Evolutionary conservation across 805 yeast genomes (phyloP), one percentile per base, ranked within the genome.

Genomic region (Torulaspora delbrueckii): DNA sequence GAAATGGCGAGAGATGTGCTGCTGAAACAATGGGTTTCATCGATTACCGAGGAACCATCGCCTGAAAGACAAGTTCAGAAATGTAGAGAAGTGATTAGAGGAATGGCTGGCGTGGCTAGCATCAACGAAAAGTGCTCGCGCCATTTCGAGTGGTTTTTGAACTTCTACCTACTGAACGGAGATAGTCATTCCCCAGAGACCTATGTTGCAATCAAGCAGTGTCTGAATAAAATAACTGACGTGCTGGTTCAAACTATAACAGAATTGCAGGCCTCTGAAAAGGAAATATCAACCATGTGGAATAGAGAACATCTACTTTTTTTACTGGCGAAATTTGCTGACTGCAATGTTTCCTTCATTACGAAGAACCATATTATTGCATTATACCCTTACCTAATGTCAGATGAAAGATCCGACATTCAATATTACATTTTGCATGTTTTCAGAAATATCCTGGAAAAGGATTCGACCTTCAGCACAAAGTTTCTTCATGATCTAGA

Each of bases 341-440:
- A 73, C 38, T 72, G 79, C 45, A 76, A 76, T 41, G 73, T 75
- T 0, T 57, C 69, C 1, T 69, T 85, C 33, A 70, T 87, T 18
- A 68, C 74, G 0, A 90, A 82, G 52, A 84, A 84, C 42, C 88
- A 85, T 50, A 69, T 88, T 19, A 63, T 76, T 3, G 67, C 83
- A 0, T 60, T 88, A n/a, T 82, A 80, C 55, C 85, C 88, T 0
- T 82, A 75, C 57, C 58, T 88, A 42, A 63, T 77, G 0, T 77
- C 78, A 26, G 82, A 77, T 14, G 59, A 66, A 1, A 63, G 72
- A 2, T 71, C 72, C 1, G 68, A 66, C 22, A 54, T 68, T 2
- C 62, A 74, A 5, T 71, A 80, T 26, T 73, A 69, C 40, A 71
- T 81, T 2, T 65, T 86, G 44, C 74, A 72, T 42, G 76, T 86